Evolutionary conservation across 2,329 filamentous ascomycete species (phyloP), one percentile per base, ranked within the genome.

Genomic region (Epicoccum sorghinum): DNA sequence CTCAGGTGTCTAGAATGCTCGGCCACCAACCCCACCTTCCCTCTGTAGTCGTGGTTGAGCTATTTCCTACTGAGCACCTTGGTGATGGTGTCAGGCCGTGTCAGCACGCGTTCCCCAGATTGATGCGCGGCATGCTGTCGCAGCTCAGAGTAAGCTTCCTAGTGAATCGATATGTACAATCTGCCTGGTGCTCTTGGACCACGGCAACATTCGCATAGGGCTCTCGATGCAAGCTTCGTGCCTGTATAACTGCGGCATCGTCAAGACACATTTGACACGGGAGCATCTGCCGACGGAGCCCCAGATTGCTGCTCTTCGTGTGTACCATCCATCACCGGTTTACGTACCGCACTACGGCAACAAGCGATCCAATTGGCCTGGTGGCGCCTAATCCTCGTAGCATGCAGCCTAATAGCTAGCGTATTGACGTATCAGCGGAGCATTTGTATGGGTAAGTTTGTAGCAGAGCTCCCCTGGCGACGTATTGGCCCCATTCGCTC

Each of bases 401-500:
- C 38, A 44, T 42, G 38, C 45, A 33, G 45, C 33, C 58, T 54
- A 58, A 51, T 59, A 52, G 57, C 50, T 44, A 55, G 47, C 55
- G 60, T 59, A 51, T 60, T 53, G 51, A 56, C 39, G 56, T 44
- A 57, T 52, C 44, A 44, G 44, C 38, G 47, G 47, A 44, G 30
- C 48, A 54, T 38, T 50, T 47, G 46, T 53, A 47, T 52, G 52
- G 53, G 49, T 53, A 57, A 57, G 53, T 41, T 47, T 38, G 44
- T 27, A 40, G 48, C 35, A 49, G 37, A 46, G 52, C 46, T 55
- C 54, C 54, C 55, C 60, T 59, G 59, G 61, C 62, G 63, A 51
- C 60, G 60, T 44, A 57, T 57, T 55, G 48, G 65, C 57, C 62
- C 62, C 50, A 74, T 73, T 73, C 67, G 72, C 65, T 63, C 50